phyloP scores from a whole-genome alignment of 345 rosid genomes.

The Kernera saxatilis region DNA sequence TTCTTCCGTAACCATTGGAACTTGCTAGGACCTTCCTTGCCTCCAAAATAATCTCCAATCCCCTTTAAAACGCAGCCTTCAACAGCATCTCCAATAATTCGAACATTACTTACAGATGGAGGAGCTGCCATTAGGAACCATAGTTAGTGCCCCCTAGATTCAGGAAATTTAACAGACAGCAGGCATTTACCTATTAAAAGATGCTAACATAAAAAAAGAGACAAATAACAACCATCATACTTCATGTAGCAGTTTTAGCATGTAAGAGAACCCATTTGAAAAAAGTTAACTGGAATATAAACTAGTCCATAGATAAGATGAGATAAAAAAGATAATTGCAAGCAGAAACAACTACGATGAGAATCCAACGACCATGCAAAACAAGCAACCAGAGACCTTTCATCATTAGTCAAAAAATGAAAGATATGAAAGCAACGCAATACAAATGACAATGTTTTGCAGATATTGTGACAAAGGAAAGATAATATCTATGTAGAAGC shows the following conservation, averaged over 20 bases:
- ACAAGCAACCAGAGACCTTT: conserved; percentile 9
- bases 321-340: background rate
- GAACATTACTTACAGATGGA: conserved; percentile 77
- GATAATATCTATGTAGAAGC: background rate
- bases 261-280: background rate
- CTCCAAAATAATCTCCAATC: conserved; percentile 90
- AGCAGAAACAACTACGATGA: background rate
- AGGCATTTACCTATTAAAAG: background rate
- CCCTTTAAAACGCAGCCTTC: conserved; percentile 80
- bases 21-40: conserved; percentile 97
- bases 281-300: background rate
- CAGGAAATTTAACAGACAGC: background rate
- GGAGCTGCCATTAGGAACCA: conserved; percentile 59
- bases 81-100: conserved; percentile 69
- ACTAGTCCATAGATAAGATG: background rate
- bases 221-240: background rate
- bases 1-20: conserved; percentile 84
- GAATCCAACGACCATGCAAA: background rate
- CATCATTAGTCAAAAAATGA: background rate
- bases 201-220: background rate
- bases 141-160: background rate
- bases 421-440: conserved; percentile 13
- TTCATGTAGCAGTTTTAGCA: background rate
- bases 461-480: background rate
- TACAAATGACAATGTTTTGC: background rate